Percentiles rank a stretch among this genome's conserved stretches.
phyloP scores from a whole-genome alignment of 305 asterid genomes.

The Fraxinus greggii region DNA sequence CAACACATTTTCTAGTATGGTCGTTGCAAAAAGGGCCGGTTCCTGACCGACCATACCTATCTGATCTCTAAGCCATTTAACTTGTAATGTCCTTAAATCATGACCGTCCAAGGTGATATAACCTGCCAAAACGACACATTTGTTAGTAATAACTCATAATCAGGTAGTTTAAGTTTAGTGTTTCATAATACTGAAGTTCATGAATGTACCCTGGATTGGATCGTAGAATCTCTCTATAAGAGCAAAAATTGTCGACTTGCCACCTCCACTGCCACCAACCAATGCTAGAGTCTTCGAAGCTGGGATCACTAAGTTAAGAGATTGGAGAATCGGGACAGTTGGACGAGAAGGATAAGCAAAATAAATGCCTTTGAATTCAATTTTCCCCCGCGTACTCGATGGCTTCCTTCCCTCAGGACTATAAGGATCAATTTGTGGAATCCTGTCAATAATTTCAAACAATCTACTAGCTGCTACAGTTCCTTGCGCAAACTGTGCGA shows the following conservation, averaged over 20 bases:
- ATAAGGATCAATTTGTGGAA: constrained; percentile 72
- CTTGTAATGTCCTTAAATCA: constrained; percentile 71
- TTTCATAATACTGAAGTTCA: not conserved
- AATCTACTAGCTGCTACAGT: constrained; percentile 74
- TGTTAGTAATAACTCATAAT: not conserved
- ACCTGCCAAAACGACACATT: constrained; percentile 38
- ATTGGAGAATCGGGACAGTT: constrained; percentile 51
- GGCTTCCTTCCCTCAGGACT: constrained; percentile 58
- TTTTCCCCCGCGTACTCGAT: constrained; percentile 49
- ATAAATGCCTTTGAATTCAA: constrained; percentile 57
- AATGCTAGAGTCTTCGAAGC: constrained; percentile 65
- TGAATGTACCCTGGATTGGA: constrained; percentile 54
- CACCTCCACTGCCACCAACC: constrained; percentile 80
- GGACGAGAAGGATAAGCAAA: constrained; percentile 83
- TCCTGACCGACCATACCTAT: constrained; percentile 93
- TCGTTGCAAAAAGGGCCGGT: constrained; percentile 69
- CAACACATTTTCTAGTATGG: constrained; percentile 72
- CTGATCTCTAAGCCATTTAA: constrained; percentile 77
- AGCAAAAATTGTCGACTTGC: constrained; percentile 77
- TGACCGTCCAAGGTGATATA: constrained; percentile 60
- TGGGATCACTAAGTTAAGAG: constrained; percentile 57
- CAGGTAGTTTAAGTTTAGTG: not conserved
- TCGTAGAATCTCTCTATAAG: constrained; percentile 78
- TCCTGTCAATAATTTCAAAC: constrained; percentile 61
- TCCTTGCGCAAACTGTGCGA: constrained; percentile 85